Conservation (phyloP, 768 basidiomycete genomes). For the Suillus ampliporus region DNA sequence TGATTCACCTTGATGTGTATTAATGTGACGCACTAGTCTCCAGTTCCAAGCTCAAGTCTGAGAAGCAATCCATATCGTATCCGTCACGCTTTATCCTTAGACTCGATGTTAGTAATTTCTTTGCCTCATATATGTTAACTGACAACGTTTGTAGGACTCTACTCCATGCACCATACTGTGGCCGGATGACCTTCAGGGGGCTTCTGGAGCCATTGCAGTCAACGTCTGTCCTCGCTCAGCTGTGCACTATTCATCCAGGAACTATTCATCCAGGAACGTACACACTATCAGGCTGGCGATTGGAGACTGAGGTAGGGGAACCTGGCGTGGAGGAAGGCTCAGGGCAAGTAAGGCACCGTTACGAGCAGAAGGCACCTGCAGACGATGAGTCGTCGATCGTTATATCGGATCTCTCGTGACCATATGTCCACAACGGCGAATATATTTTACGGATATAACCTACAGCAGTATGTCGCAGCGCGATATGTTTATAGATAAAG, state of each 20-base stretch:
- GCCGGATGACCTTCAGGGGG: constrained; percentile 71
- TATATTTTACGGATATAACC: constrained; percentile 25
- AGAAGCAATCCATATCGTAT: constrained; percentile 72
- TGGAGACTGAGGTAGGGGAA: constrained; percentile 70
- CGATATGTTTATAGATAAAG: constrained; percentile 20
- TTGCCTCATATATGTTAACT: constrained; percentile 10
- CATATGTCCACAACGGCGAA: constrained; percentile 6
- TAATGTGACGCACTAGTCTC: too few relatives aligned
- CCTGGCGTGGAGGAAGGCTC: constrained; percentile 16
- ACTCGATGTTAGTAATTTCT: constrained; percentile 38
- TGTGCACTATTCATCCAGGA: constrained; percentile 68
- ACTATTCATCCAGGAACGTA: constrained; percentile 75
- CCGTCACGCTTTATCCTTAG: constrained; percentile 62
- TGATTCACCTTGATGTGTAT: too few relatives aligned
- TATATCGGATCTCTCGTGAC: constrained; percentile 28
- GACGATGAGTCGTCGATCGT: constrained; percentile 40
- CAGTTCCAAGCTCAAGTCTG: too few relatives aligned
- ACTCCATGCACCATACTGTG: constrained; percentile 62
- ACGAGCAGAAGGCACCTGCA: constrained; percentile 43
- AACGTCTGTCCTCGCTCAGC: constrained; percentile 48
- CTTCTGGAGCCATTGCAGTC: constrained; percentile 55
- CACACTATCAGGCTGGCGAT: constrained; percentile 66
- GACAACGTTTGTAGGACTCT: constrained; percentile 40
- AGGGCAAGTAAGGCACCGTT: constrained; percentile 47
- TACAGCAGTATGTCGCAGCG: constrained; percentile 5